Evolutionary conservation across 1,284 basidiomycete species (phyloP).

Genomic region (Lentinula novae-zelandiae): DNA sequence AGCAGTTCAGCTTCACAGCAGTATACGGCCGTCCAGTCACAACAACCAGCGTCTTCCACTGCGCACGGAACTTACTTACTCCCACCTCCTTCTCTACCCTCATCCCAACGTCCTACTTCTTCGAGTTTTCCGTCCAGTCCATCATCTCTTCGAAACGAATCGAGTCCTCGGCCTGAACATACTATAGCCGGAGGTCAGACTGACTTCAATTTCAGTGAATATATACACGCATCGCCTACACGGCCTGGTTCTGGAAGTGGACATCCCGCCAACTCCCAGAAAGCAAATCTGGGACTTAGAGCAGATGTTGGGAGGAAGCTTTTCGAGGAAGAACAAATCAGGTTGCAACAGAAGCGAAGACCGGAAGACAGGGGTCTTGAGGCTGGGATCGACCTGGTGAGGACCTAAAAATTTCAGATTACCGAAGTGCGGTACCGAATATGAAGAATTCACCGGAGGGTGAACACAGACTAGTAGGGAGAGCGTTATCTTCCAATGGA

Average conservation of each 20-base stretch:
- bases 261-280: constrained; percentile 14
- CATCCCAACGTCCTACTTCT: constrained; percentile 5
- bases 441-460: neutral
- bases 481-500: neutral
- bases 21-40: neutral
- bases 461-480: neutral
- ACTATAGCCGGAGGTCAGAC: constrained; percentile 1
- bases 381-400: constrained; percentile 47
- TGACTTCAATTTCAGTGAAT: constrained; percentile 66
- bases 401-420: constrained; percentile 28
- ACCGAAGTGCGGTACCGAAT: neutral
- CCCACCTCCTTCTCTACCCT: constrained; percentile 26
- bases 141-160: constrained; percentile 18
- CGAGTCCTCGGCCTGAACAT: constrained; percentile 34
- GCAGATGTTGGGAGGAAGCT: constrained; percentile 64
- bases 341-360: constrained; percentile 15
- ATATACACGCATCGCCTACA: constrained; percentile 69
- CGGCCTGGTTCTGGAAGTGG: constrained; percentile 29
- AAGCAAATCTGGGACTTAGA: constrained; percentile 46
- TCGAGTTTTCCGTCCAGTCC: constrained; percentile 9
- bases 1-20: constrained; percentile 6
- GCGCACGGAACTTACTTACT: constrained; percentile 25
- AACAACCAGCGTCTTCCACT: constrained; percentile 26
- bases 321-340: constrained; percentile 65
- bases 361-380: constrained; percentile 28